Evolutionary conservation across 768 basidiomycete genomes (phyloP), one percentile per base, ranked within the genome.

Genomic region (Chiua virens): DNA sequence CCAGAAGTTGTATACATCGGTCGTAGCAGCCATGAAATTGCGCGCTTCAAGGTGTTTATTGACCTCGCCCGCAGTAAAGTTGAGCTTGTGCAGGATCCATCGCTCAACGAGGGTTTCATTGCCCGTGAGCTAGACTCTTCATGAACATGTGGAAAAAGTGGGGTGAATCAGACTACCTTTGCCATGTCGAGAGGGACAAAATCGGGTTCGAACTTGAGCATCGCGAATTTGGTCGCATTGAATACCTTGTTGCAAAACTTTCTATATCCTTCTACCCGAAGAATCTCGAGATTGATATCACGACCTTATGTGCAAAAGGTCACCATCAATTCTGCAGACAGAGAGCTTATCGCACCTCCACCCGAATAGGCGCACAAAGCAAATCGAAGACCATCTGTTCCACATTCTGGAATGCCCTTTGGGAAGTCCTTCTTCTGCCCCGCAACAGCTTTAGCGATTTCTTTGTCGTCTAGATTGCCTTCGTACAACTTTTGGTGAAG

Each of bases 171-270:
- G 60, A 76, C 41, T 52, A 90, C 94, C 79, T 87, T 83, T 13
- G 83, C 73, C 4, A 78, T 74, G 1, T 83, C 73, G 52, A 82
- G 76, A 15, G 96, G 93, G 27, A 87, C 82, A 60, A 97, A 98
- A 37, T 76, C 70, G 36, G 83, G 83, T 50, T 93, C 94, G 28
- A 99, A 77, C 74, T 96, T 96, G 69, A 98, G 83, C 89, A 98
- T 93, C n/a, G 95, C 96, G 61, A 99, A 98, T 71, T 95, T 95
- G 42, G 94, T 98, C 1, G 97, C 97, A 65, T 99, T 99, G 80
- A 96, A 98, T 23, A 98, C 85, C 77, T 98, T 98, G 76, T 99
- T 99, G 76, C 97, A 98, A 77, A 99, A 99, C 72, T 98, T 98
- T 71, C 97, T 85, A 71, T 98, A 98, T 3, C 95, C 97, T 72